Evolutionary conservation across 768 basidiomycete species (phyloP).

Genomic region (Phylloporus rhodoxanthus): DNA sequence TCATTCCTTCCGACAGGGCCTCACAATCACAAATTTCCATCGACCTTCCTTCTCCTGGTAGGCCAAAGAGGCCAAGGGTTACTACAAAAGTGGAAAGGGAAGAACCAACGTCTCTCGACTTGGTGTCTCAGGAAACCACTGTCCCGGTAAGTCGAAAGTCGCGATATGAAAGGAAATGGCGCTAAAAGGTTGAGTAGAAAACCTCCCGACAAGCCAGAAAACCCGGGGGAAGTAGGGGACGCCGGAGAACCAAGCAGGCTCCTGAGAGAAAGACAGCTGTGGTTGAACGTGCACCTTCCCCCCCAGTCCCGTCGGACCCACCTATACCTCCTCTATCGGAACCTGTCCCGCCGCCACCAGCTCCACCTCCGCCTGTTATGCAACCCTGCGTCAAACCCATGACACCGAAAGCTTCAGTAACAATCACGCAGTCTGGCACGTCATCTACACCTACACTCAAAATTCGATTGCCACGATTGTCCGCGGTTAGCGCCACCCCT

Average conservation of each 20-base stretch:
- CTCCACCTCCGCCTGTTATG: slow-evolving; percentile 3
- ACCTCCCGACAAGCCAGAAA: slow-evolving; percentile 11
- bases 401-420: slow-evolving; percentile 32
- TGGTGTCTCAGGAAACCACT: background rate
- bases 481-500: slow-evolving; percentile 24
- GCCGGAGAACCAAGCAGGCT: slow-evolving; percentile 21
- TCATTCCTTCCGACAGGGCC: slow-evolving; percentile 4
- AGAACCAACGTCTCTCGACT: slow-evolving; percentile 11
- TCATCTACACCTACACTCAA: slow-evolving; percentile 32
- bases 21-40: slow-evolving; percentile 12
- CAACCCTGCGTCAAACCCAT: slow-evolving; percentile 20
- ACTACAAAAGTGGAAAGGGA: slow-evolving; percentile 25
- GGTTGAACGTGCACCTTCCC: slow-evolving; percentile 13
- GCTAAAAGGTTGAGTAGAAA: slow-evolving; percentile 10
- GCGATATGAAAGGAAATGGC: background rate
- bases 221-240: slow-evolving; percentile 15
- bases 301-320: slow-evolving; percentile 5
- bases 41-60: slow-evolving; percentile 23
- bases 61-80: slow-evolving; percentile 28
- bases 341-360: slow-evolving; percentile 4
- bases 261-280: slow-evolving; percentile 6
- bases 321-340: slow-evolving; percentile 16
- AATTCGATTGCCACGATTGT: slow-evolving; percentile 30
- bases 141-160: slow-evolving; percentile 15
- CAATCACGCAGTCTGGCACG: slow-evolving; percentile 28